Base-by-base conservation (phyloP, 345 rosid genomes). In the Lepidium didymum region DNA sequence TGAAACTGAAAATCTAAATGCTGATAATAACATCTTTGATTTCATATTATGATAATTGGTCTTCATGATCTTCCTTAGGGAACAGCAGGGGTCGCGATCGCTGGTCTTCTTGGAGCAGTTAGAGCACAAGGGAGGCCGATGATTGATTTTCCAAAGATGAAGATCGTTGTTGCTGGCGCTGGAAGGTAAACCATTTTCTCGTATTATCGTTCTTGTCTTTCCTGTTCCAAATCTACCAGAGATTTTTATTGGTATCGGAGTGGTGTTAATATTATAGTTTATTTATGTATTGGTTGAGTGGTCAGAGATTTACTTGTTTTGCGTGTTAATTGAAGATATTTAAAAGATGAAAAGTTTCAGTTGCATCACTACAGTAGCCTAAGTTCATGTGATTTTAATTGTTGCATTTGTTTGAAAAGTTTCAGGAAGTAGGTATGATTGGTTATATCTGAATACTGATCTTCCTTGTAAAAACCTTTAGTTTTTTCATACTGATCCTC, bases 21-120 rank as follows among this genome's bases (percentile, higher is more conserved):
- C 44, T 59, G 68, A 52, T 60, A 1, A 11, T 42, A 21, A 14
- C 44, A 18, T 18, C 46, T 51, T 58, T 7, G 13, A 21, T 42
- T 67, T 44, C 13, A 31, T 40, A 33, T 19, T 37, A 6, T 73
- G 34, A 29, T 36, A 8, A 21, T 13, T 25, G 12, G 45, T 78
- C 40, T 61, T 41, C 52, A 36, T 67, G 41, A 53, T 61, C 38
- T 51, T 38, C 13, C 50, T 58, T 75, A 91, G 97, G 99, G 97
- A 69, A 94, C 99, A 29, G 97, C 97, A 59, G 99, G 98, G 78
- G 98, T 94, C 75, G 99, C 99, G 49, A 78, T 91, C 47, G 96
- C 96, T 83, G 98, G 99, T 55, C 96, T 90, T 78, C 84, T 93
- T 81, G 97, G 99, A 78, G 97, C 97, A 47, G 99, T 91, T 62